phyloP scores from a whole-genome alignment of 164 flowering plant species.

The Platanus orientalis region DNA sequence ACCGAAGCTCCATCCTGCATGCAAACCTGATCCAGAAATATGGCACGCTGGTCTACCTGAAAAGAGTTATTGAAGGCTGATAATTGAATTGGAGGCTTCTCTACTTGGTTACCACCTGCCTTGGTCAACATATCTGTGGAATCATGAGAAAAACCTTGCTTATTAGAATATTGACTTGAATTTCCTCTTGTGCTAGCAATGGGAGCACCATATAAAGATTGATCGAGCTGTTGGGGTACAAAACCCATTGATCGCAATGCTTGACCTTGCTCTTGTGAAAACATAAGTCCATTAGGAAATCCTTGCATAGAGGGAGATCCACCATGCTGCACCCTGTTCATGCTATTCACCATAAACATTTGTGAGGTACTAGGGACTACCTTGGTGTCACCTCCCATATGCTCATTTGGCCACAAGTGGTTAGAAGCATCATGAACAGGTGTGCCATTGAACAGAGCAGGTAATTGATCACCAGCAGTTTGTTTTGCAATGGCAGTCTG shows the following conservation, averaged over 20 bases:
- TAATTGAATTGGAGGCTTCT: conserved; percentile 38
- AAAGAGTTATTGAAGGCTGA: conserved; percentile 34
- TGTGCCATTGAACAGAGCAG: conserved; percentile 37
- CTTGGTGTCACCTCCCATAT: conserved; percentile 19
- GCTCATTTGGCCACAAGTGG: conserved; percentile 19
- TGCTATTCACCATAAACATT: conserved; percentile 33
- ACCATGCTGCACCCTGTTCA: conserved; percentile 41
- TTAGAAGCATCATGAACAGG: conserved; percentile 39
- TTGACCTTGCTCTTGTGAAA: conserved; percentile 44
- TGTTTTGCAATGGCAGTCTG: conserved; percentile 34
- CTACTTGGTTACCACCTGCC: conserved; percentile 29
- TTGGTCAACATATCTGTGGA: conserved; percentile 27
- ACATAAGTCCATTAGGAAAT: conserved; percentile 29
- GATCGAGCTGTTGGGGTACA: conserved; percentile 47
- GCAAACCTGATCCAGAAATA: conserved; percentile 30
- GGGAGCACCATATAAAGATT: conserved; percentile 63
- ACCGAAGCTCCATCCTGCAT: conserved; percentile 27
- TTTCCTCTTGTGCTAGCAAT: conserved; percentile 32
- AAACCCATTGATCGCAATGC: conserved; percentile 35
- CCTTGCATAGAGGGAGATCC: conserved; percentile 42
- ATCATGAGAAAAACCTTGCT: conserved; percentile 44
- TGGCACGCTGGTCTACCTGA: conserved; percentile 33
- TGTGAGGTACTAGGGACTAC: conserved; percentile 27
- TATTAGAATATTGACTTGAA: conserved; percentile 35
- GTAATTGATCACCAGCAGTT: conserved; percentile 34